Evolutionary conservation across 2,329 filamentous ascomycete species (phyloP).

Genomic region (Exutisphaerella laricina): DNA sequence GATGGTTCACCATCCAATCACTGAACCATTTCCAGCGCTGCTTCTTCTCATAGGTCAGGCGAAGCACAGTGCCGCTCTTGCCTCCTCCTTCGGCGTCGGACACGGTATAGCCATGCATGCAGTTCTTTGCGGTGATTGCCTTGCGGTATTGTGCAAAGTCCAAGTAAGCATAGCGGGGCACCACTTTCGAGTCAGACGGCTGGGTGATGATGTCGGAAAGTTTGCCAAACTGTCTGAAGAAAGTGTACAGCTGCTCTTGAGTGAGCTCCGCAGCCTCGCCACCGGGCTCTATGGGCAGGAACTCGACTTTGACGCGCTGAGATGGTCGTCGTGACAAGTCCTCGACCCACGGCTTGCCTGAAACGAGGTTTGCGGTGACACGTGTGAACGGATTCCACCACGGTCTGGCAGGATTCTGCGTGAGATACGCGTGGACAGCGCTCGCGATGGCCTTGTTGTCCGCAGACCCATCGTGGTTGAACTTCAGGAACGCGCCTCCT

Average conservation of each 20-base stretch:
- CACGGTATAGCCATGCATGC: conserved; percentile 78
- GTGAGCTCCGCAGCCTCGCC: conserved; percentile 68
- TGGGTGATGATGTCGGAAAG: conserved; percentile 79
- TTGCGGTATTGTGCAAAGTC: conserved; percentile 69
- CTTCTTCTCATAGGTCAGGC: conserved; percentile 76
- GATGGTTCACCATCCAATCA: conserved; percentile 82
- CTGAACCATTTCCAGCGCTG: conserved; percentile 72
- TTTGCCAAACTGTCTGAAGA: conserved; percentile 88
- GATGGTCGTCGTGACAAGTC: conserved; percentile 82
- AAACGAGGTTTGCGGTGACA: conserved; percentile 67
- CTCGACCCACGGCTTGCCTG: conserved; percentile 87
- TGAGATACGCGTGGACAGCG: conserved; percentile 57
- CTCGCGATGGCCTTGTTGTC: conserved; percentile 54
- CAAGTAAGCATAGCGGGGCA: conserved; percentile 73
- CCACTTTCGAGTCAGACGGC: conserved; percentile 75
- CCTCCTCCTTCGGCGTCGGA: conserved; percentile 64
- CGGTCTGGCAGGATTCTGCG: conserved; percentile 67
- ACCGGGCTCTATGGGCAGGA: conserved; percentile 68
- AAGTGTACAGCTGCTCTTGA: conserved; percentile 77
- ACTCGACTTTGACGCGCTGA: conserved; percentile 72
- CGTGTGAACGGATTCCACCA: conserved; percentile 82
- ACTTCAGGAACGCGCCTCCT: conserved; percentile 89
- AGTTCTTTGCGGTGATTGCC: conserved; percentile 85
- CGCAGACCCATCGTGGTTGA: conserved; percentile 51
- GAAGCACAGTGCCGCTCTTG: conserved; percentile 67